Conservation (phyloP, 208 protist species). For the Tritrichomonas foetus region DNA sequence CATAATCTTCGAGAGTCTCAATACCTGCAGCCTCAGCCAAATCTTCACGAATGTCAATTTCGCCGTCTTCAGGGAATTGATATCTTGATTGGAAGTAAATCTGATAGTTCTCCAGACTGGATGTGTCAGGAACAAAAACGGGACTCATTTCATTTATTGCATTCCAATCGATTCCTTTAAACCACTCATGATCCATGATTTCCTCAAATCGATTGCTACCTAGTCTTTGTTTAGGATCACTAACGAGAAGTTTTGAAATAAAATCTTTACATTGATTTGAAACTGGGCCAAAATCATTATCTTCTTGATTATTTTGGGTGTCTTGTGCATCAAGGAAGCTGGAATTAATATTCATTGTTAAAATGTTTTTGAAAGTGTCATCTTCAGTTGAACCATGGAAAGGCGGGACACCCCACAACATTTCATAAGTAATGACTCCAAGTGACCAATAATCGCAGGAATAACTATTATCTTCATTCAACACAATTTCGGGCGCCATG, state of each 20-base stretch:
- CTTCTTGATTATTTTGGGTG: slow-evolving; percentile 41
- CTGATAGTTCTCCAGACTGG: too few species aligned
- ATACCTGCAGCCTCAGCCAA: background rate
- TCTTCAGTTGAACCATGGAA: background rate
- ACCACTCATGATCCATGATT: slow-evolving; percentile 38
- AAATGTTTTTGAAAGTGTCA: background rate
- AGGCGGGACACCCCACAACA: slow-evolving; percentile 57
- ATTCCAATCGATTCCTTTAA: background rate
- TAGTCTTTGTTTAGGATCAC: background rate
- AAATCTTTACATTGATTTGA: background rate
- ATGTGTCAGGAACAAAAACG: background rate
- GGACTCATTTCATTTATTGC: background rate
- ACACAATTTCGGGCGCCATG: slow-evolving; percentile 60
- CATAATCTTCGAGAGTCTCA: too few species aligned
- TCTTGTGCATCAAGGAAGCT: background rate
- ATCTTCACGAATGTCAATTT: background rate
- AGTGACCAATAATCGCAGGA: slow-evolving; percentile 67
- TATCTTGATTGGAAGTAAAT: background rate
- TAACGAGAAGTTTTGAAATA: background rate
- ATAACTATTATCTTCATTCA: slow-evolving; percentile 58
- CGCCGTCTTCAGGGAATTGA: background rate
- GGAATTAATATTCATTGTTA: background rate
- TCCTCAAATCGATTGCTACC: background rate
- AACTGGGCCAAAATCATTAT: background rate
- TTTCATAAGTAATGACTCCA: slow-evolving; percentile 66